Evolutionary conservation across 1,139 yeast species (phyloP).

Genomic region (Saccharomyces hybrid): DNA sequence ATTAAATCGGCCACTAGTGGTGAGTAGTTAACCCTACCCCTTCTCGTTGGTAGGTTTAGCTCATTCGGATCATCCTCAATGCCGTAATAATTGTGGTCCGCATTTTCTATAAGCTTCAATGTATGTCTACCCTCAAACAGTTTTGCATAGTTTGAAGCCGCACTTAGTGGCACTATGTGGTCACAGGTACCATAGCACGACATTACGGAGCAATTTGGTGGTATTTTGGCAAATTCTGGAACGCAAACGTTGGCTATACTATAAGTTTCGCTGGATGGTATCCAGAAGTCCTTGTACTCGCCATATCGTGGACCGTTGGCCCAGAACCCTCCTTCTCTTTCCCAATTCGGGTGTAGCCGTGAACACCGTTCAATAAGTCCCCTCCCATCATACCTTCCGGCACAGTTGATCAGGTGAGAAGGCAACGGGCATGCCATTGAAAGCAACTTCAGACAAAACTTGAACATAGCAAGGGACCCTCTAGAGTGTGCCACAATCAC

Average conservation of each 20-base stretch:
- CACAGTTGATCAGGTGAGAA: slow-evolving; percentile 64
- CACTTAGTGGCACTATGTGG: slow-evolving; percentile 50
- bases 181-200: slow-evolving; percentile 70
- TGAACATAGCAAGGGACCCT: slow-evolving; percentile 70
- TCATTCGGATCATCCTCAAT: slow-evolving; percentile 32
- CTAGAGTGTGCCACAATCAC: slow-evolving; percentile 70
- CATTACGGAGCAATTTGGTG: slow-evolving; percentile 46
- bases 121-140: slow-evolving; percentile 51
- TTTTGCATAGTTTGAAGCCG: slow-evolving; percentile 53
- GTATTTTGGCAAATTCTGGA: slow-evolving; percentile 37
- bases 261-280: slow-evolving; percentile 47
- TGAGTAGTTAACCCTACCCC: slow-evolving; percentile 51
- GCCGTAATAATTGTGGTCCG: slow-evolving; percentile 80
- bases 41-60: slow-evolving; percentile 40
- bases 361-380: slow-evolving; percentile 31
- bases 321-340: slow-evolving; percentile 34
- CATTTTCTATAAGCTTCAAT: slow-evolving; percentile 52
- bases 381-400: slow-evolving; percentile 51
- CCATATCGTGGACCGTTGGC: slow-evolving; percentile 47
- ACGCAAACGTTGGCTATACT: slow-evolving; percentile 51
- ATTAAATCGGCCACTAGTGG: slow-evolving; percentile 38
- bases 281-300: slow-evolving; percentile 34
- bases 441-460: slow-evolving; percentile 39
- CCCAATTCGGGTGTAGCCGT: slow-evolving; percentile 31
- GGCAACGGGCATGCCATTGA: slow-evolving; percentile 34